phyloP scores from a whole-genome alignment of 495 filamentous ascomycete genomes.

The Penicillium maclennaniae region DNA sequence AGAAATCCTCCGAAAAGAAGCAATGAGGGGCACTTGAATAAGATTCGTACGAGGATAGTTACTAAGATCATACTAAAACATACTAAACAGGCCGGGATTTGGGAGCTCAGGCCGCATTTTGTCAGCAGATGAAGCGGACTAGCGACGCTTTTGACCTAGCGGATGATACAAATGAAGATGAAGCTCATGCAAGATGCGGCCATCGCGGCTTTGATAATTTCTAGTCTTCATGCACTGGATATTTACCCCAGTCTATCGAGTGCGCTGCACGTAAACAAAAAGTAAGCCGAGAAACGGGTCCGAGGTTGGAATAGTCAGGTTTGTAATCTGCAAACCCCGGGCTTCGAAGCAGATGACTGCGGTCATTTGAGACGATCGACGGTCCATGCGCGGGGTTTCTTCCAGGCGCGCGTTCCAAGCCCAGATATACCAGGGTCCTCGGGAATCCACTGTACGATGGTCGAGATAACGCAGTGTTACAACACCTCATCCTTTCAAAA shows the following conservation, averaged over 20 bases:
- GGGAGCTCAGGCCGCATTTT: constrained; percentile 22
- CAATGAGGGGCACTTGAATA: constrained; percentile 9
- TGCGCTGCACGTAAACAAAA: background rate
- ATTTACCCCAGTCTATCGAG: background rate
- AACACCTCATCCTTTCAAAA: constrained; percentile 16
- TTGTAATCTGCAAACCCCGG: constrained; percentile 22
- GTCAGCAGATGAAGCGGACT: constrained; percentile 16
- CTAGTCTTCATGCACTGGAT: background rate
- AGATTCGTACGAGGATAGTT: background rate
- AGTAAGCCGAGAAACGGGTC: background rate
- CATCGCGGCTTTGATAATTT: background rate
- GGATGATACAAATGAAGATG: constrained; percentile 7
- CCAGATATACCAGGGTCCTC: constrained; percentile 3
- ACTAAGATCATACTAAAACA: background rate
- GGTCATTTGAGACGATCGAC: constrained; percentile 39
- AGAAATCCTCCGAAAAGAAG: constrained; percentile 13
- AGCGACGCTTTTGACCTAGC: constrained; percentile 14
- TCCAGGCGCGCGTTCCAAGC: constrained; percentile 14
- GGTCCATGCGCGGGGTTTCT: constrained; percentile 32
- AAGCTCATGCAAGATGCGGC: constrained; percentile 9
- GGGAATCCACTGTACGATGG: constrained; percentile 17
- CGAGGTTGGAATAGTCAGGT: constrained; percentile 13
- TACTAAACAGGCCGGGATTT: constrained; percentile 3
- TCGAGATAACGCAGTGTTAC: constrained; percentile 16
- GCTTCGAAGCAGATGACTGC: constrained; percentile 33